These are phyloP conservation scores for Vicia faba DNA, from an alignment of 306 rosid species.

Conservation along the genomic window DNA sequence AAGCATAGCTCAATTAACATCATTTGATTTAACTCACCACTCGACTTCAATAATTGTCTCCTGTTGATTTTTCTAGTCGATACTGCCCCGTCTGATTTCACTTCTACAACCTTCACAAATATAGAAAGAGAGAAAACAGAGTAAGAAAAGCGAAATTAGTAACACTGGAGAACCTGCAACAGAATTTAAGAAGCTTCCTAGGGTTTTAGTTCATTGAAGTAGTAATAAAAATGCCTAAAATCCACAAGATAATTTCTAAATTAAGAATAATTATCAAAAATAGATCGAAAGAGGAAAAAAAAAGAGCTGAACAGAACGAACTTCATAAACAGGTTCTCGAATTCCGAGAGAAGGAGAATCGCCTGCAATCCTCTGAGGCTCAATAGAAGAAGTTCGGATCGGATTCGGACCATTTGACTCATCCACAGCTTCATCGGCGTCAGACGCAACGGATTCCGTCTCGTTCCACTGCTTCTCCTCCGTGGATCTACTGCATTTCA, in stretches of 20 bases:
- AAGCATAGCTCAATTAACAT: neutral
- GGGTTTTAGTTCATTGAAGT: conserved; percentile 11
- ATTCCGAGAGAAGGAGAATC: conserved; percentile 80
- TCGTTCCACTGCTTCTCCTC: conserved; percentile 64
- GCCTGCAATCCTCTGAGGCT: conserved; percentile 47
- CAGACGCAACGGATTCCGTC: conserved; percentile 43
- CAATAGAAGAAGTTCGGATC: conserved; percentile 29
- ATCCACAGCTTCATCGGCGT: conserved; percentile 36
- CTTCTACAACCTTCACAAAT: conserved; percentile 74
- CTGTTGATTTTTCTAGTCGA: conserved; percentile 84
- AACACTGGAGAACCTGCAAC: conserved; percentile 8
- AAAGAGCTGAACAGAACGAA: conserved; percentile 29
- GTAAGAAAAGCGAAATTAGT: neutral
- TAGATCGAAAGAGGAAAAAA: neutral
- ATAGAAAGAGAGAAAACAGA: conserved; percentile 19
- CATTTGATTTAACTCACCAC: conserved; percentile 59
- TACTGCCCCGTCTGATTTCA: conserved; percentile 67
- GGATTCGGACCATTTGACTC: conserved; percentile 25
- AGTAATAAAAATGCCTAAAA: neutral
- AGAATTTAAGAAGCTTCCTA: conserved; percentile 17
- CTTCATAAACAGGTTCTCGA: conserved; percentile 94
- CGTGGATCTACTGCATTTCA: conserved; percentile 64
- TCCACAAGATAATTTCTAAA: conserved; percentile 7
- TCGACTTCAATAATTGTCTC: conserved; percentile 82
- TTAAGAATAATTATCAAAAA: neutral